Base-by-base conservation (phyloP, 2,329 filamentous ascomycete species). In the Colletotrichum sp. region DNA sequence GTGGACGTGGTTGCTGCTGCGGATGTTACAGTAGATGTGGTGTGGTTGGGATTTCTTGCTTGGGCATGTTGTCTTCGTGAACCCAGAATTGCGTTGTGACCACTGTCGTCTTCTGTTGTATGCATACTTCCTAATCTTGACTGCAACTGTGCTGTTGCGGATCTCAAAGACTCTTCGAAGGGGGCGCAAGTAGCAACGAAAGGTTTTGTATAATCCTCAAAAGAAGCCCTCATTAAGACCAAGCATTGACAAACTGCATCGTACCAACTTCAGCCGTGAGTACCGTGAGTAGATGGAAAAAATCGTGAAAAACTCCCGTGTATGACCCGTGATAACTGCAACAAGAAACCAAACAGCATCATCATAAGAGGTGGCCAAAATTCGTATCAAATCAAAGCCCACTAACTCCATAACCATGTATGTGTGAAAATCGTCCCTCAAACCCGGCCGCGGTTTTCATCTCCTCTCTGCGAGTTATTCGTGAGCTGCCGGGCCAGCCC, bases 401-500 rank as follows among this genome's bases (percentile, higher is more conserved):
- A 13, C 1, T 7, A 21, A 52, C 44, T 52, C 44, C 44, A 21
- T 52, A 21, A 5, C 44, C 44, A 52, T 52, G 44, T 52, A 52
- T 52, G 12, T 0, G 44, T 52, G 44, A 5, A 52, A 8, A 21
- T 0, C 12, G n/a, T 21, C 2, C n/a, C 63, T 68, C 34, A 70
- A 26, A 13, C 28, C 34, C 74, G 74, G 32, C 70, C 70, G 16
- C 73, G 73, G 18, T 34, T 30, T 10, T 71, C 59, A n/a, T 76
- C 73, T 7, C 70, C 63, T n/a, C 73, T 69, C 70, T 52, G 28
- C 28, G 74, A 73, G 13, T 32, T 76, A 15, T 69, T 62, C 12
- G 74, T 73, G 21, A 74, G 36, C 28, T 71, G 74, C 16, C 44
- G 57, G 7, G 74, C 49, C 15, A 76, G 36, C 3, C 70, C 74